phyloP scores from a whole-genome alignment of 371 early-diverging fungal genomes.

The Mucor saturninus region DNA sequence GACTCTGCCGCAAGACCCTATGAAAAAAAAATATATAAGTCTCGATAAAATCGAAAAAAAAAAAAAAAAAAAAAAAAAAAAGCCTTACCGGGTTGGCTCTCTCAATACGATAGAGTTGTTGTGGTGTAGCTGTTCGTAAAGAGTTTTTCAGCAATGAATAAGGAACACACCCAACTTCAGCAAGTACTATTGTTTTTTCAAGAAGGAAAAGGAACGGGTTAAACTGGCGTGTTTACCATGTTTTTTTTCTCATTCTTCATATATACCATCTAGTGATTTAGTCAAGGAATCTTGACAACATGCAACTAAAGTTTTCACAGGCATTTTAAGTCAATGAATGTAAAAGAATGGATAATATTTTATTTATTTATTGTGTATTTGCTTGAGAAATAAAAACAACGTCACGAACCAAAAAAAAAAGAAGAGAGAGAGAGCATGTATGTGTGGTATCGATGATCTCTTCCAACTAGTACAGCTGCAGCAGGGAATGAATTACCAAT shows the following conservation, averaged over 20 bases:
- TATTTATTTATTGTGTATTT: neutral
- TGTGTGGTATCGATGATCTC: neutral
- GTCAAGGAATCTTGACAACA: conserved; percentile 43
- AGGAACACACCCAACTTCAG: conserved; percentile 44
- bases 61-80: neutral
- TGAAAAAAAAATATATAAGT: neutral
- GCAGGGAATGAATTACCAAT: neutral
- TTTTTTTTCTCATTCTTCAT: neutral
- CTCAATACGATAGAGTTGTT: conserved; percentile 50
- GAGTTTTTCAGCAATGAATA: conserved; percentile 37
- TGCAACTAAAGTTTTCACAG: conserved; percentile 42
- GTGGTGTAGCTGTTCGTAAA: conserved; percentile 39
- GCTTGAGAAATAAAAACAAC: neutral
- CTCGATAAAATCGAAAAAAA: neutral
- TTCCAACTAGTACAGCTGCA: neutral
- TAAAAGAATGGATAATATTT: neutral
- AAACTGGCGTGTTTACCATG: no score
- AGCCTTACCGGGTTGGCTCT: conserved; percentile 44
- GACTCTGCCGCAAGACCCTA: conserved; percentile 44
- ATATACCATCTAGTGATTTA: conserved; percentile 45
- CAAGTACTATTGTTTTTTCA: conserved; percentile 25
- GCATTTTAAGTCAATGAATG: neutral
- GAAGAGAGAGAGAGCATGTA: no score
- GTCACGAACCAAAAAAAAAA: neutral
- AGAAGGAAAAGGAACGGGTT: no score